These are phyloP conservation scores for Myrica gale DNA, from an alignment of 306 rosid genomes.

Conservation along the genomic window DNA sequence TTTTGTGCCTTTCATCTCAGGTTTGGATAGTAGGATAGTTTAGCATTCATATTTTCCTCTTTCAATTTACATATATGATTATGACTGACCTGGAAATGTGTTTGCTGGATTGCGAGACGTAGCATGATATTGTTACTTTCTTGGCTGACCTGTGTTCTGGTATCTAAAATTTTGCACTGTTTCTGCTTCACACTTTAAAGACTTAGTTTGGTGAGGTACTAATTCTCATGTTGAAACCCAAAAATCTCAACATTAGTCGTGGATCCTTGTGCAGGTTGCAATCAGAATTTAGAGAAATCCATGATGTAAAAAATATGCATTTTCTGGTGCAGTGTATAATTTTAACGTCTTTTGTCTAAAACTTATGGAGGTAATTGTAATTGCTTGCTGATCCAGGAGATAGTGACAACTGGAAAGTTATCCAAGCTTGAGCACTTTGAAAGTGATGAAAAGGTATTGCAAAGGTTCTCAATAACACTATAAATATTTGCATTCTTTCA, in stretches of 20 bases:
- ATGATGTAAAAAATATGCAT: neutral
- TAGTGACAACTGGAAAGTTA: constrained; percentile 77
- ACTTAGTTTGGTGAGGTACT: neutral
- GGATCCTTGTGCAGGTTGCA: neutral
- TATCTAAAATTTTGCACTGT: neutral
- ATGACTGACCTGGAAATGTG: neutral
- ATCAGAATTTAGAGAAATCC: constrained; percentile 5
- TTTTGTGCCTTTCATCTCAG: neutral
- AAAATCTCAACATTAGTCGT: neutral
- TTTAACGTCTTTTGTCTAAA: constrained; percentile 17
- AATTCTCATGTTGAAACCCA: neutral
- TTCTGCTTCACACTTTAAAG: neutral
- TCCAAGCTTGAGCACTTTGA: constrained; percentile 87
- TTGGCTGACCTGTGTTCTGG: neutral
- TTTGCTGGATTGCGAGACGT: neutral
- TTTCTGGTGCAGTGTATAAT: constrained; percentile 7
- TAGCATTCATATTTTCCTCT: neutral
- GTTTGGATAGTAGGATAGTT: neutral
- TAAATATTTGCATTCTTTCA: neutral
- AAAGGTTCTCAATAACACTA: constrained; percentile 22
- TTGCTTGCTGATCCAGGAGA: constrained; percentile 85
- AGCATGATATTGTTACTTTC: neutral
- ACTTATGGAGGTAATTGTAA: constrained; percentile 22
- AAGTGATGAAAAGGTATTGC: constrained; percentile 82
- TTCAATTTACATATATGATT: neutral